Evolutionary conservation across 1,139 yeast genomes (phyloP).

Genomic region (Candida tetrigidarum): DNA sequence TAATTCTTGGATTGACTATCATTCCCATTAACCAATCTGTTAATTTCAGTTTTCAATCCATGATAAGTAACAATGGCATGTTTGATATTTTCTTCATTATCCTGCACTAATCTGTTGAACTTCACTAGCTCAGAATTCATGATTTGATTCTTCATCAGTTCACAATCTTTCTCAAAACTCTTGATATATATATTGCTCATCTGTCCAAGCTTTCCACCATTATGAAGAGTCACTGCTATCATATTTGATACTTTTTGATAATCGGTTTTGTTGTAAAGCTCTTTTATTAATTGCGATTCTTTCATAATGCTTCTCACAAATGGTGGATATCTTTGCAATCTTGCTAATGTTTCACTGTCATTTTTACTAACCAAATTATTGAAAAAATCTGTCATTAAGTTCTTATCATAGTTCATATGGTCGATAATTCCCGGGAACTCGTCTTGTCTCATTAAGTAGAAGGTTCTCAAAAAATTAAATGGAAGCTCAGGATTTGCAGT

Average conservation of each 20-base stretch:
- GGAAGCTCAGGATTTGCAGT: slow-evolving; percentile 27
- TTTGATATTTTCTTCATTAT: slow-evolving; percentile 61
- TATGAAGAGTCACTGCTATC: slow-evolving; percentile 36
- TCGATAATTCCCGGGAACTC: slow-evolving; percentile 25
- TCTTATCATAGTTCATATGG: slow-evolving; percentile 22
- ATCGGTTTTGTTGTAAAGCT: slow-evolving; percentile 25
- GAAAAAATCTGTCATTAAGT: slow-evolving; percentile 35
- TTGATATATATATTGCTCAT: slow-evolving; percentile 41
- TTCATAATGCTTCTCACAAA: slow-evolving; percentile 31
- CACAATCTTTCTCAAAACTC: slow-evolving; percentile 51
- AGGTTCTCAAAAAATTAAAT: slow-evolving; percentile 43
- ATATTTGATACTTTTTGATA: slow-evolving; percentile 36
- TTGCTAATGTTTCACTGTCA: slow-evolving; percentile 41
- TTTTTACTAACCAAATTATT: slow-evolving; percentile 34
- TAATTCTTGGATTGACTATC: slow-evolving; percentile 32
- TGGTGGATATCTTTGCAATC: slow-evolving; percentile 35
- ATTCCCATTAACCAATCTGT: slow-evolving; percentile 35
- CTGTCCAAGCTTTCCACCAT: slow-evolving; percentile 45
- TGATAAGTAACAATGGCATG: slow-evolving; percentile 53
- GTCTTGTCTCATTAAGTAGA: slow-evolving; percentile 36
- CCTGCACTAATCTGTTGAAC: slow-evolving; percentile 59
- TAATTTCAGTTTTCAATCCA: slow-evolving; percentile 45
- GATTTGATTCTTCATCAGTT: slow-evolving; percentile 46
- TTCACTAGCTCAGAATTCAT: slow-evolving; percentile 52
- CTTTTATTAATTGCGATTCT: slow-evolving; percentile 26